phyloP scores from a whole-genome alignment of 2,329 filamentous ascomycete genomes.

The Paracoccidioides lutzii region DNA sequence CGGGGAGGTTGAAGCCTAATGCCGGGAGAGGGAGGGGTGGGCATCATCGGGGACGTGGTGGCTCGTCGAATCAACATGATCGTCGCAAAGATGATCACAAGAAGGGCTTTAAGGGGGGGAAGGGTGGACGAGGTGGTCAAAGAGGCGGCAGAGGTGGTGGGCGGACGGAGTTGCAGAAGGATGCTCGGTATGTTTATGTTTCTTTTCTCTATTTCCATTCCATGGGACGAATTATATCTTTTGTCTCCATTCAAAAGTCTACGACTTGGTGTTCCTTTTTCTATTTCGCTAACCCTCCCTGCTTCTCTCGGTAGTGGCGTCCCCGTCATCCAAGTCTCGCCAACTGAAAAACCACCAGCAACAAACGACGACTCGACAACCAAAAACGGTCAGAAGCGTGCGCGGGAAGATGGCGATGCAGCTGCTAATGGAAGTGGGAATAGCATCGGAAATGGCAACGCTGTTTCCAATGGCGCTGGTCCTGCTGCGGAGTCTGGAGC shows the following conservation, averaged over 20 bases:
- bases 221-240: not conserved
- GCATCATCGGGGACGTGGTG: slow-evolving; percentile 19
- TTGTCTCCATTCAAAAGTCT: not conserved
- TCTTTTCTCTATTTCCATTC: not conserved
- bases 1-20: slow-evolving; percentile 55
- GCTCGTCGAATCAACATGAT: slow-evolving; percentile 33
- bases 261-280: not conserved
- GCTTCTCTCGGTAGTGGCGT: slow-evolving; percentile 25
- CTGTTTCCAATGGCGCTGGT: slow-evolving; percentile 14
- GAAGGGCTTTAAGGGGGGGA: slow-evolving; percentile 25
- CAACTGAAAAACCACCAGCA: slow-evolving; percentile 2
- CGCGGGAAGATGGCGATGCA: slow-evolving; percentile 28
- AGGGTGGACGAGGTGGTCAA: slow-evolving; percentile 20
- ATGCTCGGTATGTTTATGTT: slow-evolving; percentile 26
- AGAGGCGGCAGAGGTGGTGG: slow-evolving; percentile 17
- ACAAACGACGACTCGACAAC: slow-evolving; percentile 6
- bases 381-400: slow-evolving; percentile 32
- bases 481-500: slow-evolving; percentile 19
- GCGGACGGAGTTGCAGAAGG: slow-evolving; percentile 23
- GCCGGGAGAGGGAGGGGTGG: slow-evolving; percentile 36
- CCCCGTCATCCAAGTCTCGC: slow-evolving; percentile 26
- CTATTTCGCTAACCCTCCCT: not conserved
- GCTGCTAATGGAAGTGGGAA: not conserved
- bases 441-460: not conserved
- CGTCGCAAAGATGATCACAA: slow-evolving; percentile 33